A percentile compares a stretch with the other conserved stretches of the same genome.
Conservation (phyloP, 352 stramenopile species). For the Globisporangium barbulae region DNA sequence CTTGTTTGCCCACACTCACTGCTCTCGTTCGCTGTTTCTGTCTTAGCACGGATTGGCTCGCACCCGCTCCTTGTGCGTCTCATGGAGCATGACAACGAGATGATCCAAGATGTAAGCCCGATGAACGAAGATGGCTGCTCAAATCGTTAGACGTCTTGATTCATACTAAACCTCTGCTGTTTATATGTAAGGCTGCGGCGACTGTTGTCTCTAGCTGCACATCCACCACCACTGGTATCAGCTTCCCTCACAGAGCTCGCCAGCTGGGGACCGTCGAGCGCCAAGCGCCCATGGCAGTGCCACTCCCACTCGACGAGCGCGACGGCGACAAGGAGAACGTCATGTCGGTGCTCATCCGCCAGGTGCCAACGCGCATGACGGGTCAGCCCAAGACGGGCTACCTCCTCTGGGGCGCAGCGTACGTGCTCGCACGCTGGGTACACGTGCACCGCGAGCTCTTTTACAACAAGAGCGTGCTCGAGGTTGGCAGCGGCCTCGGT, state of each 20-base stretch:
- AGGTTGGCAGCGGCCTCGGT: constrained; percentile 81
- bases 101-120: constrained; percentile 60
- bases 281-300: constrained; percentile 47
- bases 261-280: constrained; percentile 59
- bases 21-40: not conserved
- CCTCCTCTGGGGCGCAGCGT: constrained; percentile 76
- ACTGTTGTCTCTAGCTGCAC: constrained; percentile 68
- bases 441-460: constrained; percentile 78
- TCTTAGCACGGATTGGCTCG: constrained; percentile 52
- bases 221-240: constrained; percentile 55
- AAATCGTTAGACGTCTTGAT: no score
- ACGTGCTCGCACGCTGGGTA: constrained; percentile 79
- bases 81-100: constrained; percentile 75
- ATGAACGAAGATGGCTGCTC: no score
- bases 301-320: constrained; percentile 57
- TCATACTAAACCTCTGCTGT: no score
- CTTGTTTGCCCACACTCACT: not conserved
- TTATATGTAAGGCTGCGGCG: constrained; percentile 41
- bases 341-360: constrained; percentile 68
- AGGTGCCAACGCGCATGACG: constrained; percentile 81
- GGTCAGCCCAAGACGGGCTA: constrained; percentile 86
- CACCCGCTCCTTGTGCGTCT: constrained; percentile 67
- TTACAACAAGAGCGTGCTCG: constrained; percentile 61
- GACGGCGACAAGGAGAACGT: constrained; percentile 31
- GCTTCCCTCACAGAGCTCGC: constrained; percentile 60